Conservation (phyloP, 306 rosid species). For the Citrullus amarus region DNA sequence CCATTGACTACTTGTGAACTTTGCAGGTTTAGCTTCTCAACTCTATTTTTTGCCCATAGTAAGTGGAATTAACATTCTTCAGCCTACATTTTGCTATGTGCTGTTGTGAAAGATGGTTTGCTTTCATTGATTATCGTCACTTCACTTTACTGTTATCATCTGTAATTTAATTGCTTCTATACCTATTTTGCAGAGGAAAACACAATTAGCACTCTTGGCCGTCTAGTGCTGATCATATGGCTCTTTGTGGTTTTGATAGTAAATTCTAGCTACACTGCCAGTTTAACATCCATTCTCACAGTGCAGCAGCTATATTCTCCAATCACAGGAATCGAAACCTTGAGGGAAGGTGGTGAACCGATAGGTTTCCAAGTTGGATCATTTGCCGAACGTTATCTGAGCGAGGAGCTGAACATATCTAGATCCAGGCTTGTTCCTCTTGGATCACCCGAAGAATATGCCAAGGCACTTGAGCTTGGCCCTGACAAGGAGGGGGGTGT, state of each 20-base stretch:
- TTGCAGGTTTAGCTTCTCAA: conserved; percentile 96
- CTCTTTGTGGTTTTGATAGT: conserved; percentile 90
- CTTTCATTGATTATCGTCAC: neutral
- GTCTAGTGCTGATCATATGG: conserved; percentile 77
- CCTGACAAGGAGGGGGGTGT: conserved; percentile 77
- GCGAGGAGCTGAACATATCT: conserved; percentile 62
- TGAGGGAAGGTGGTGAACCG: conserved; percentile 45
- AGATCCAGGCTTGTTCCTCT: conserved; percentile 66
- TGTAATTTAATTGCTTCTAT: conserved; percentile 9
- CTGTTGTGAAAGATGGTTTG: neutral
- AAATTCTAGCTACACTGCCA: conserved; percentile 97
- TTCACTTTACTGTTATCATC: neutral
- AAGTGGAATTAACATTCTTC: conserved; percentile 26
- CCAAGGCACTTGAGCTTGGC: conserved; percentile 66
- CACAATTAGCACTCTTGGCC: conserved; percentile 82
- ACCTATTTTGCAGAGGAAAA: conserved; percentile 65
- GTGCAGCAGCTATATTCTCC: conserved; percentile 74
- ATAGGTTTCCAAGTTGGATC: conserved; percentile 94
- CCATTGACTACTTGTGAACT: conserved; percentile 20
- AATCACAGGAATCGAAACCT: conserved; percentile 67
- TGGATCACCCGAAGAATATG: conserved; percentile 69
- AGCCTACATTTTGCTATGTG: neutral
- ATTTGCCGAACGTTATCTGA: conserved; percentile 59
- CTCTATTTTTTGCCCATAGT: conserved; percentile 91
- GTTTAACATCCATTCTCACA: conserved; percentile 94